Conservation (phyloP, 148 eudicot species). For the Spergularia marina region DNA sequence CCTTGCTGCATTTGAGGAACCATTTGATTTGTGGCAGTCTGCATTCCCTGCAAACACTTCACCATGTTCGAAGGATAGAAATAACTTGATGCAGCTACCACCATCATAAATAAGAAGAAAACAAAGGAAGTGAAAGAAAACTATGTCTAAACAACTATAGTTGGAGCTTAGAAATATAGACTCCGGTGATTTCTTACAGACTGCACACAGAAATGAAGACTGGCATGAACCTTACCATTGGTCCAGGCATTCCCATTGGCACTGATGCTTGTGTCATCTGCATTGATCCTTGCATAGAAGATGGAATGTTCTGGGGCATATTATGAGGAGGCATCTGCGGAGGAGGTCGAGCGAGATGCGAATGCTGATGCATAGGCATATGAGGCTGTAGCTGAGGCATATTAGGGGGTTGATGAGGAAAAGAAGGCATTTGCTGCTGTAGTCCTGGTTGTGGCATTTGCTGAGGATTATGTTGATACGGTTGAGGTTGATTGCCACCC, state of each 20-base stretch:
- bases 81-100: background rate
- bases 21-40: constrained; percentile 75
- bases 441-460: constrained; percentile 56
- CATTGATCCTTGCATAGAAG: constrained; percentile 54
- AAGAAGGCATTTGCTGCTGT: constrained; percentile 62
- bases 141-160: too few species aligned
- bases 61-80: background rate
- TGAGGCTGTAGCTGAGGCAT: constrained; percentile 73
- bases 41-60: constrained; percentile 54
- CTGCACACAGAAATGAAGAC: background rate
- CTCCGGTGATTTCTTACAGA: background rate
- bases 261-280: constrained; percentile 33
- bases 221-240: constrained; percentile 40
- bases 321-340: constrained; percentile 65
- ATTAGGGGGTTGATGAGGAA: constrained; percentile 68
- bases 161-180: too few species aligned
- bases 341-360: constrained; percentile 75
- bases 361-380: constrained; percentile 58
- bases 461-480: constrained; percentile 80
- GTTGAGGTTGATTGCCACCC: constrained; percentile 58
- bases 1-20: constrained; percentile 80
- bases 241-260: constrained; percentile 53
- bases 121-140: background rate
- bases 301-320: constrained; percentile 47
- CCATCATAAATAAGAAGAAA: background rate